Evolutionary conservation across 176 grass and related monocot species (phyloP), one percentile per base, ranked within the genome.

Genomic region (Elymus sibiricus): DNA sequence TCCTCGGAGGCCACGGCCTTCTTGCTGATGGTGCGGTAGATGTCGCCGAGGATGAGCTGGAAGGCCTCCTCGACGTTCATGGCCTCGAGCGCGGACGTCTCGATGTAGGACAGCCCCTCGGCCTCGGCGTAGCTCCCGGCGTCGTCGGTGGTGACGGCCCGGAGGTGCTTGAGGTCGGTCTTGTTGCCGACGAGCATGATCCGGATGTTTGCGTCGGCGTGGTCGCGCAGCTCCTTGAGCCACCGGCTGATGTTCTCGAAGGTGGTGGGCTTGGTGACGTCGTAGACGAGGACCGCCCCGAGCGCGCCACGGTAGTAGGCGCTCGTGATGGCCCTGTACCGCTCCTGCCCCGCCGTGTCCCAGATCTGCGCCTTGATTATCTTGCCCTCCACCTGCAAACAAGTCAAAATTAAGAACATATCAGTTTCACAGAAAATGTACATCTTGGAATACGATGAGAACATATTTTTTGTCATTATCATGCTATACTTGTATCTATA

Each of bases 141-240:
- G 11, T 94, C 88, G 4, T 97, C 95, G 0, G 90, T 78, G 69
- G 88, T 59, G 1, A 97, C 88, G 0, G 90, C 92, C 24, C 92
- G 59, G 43, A 94, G 92, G 84, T 94, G 92, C 82, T 83, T 92
- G 24, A 97, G 86, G 22, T 97, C 95, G 0, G 92, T 97, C 92
- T 97, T 97, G 86, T 97, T 97, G 51, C 95, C 95, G 0, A 94
- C 84, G 21, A 97, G 95, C 95, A 97, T 94, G 83, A 97, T 94
- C 19, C 86, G 64, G 72, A 93, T 97, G 88, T 97, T 94, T 6
- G 92, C 77, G 39, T 97, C 95, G 0, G 92, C 92, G 11, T 97
- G 95, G 79, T 93, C 88, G 0, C 92, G 92, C 21, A 97, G 86
- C 88, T 97, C 95, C 86, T 97, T 97, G 25, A 97, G 92, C 95